Evolutionary conservation across 2,329 filamentous ascomycete species (phyloP), one percentile per base, ranked within the genome.

Genomic region (Orbilia ellipsospora): DNA sequence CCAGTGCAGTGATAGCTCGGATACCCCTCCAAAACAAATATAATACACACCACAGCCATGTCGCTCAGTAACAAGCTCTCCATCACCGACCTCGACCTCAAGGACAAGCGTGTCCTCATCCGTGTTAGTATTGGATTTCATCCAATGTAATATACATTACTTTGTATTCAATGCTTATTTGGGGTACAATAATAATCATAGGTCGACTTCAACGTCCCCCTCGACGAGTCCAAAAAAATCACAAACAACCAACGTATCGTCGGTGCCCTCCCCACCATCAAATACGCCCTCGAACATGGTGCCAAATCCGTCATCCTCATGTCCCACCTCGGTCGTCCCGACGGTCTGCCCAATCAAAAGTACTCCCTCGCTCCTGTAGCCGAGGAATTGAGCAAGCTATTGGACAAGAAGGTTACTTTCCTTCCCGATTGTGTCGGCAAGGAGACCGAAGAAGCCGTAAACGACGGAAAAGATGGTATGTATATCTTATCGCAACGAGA

Each of bases 161-260:
- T 36, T 36, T 23, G 31, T 6, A 1, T 36, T 36, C 6, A 10
- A 10, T 7, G 31, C 31, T 36, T 1, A 36, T 36, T 23, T 23
- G 23, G 10, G 10, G 3, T 7, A 36, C 8, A 10, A 36, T 36
- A 10, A 36, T 36, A 36, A 36, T 36, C 7, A 23, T 64, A 74
- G 94, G 94, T 99, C 84, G 95, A 99, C 89, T 99, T 99, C 90
- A 99, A 99, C 85, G 96, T 99, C 70, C 95, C 95, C 78, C 93
- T 99, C 82, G 93, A 99, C 83, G 88, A 87, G 83, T 51, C 55
- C n/a, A 57, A 96, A 69, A 36, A 36, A 7, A 89, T 99, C 84
- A 98, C 95, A 84, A 99, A 99, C 89, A 93, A 90, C 85, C 95
- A 99, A 87, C 94, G 95, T 84, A 99, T 99, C 82, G 94, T 93